Evolutionary conservation across 1,139 yeast genomes (phyloP).

Genomic region (Trichomonascaceae sp.): DNA sequence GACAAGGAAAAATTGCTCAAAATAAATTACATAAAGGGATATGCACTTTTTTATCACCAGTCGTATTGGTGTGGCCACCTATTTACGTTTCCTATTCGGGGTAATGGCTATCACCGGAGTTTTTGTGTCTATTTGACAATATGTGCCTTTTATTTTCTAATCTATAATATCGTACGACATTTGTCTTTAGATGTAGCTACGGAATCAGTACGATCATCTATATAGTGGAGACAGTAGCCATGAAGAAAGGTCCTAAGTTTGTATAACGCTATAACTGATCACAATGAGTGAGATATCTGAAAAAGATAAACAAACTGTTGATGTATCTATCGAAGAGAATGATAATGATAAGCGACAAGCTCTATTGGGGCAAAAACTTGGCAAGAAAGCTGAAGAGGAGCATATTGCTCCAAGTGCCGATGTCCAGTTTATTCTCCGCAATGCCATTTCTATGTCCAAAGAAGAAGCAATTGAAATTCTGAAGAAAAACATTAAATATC

Average conservation of each 20-base stretch:
- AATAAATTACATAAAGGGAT: no score
- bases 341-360: constrained; percentile 2
- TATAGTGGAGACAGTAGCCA: background rate
- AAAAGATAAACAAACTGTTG: background rate
- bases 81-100: no score
- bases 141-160: background rate
- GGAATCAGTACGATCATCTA: background rate
- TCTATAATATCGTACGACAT: background rate
- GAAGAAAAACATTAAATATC: constrained; percentile 36
- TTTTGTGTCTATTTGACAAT: background rate
- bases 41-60: no score
- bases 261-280: background rate
- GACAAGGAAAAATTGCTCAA: no score
- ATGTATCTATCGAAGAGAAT: background rate
- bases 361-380: constrained; percentile 3
- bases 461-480: constrained; percentile 42
- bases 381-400: constrained; percentile 11
- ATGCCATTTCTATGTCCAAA: constrained; percentile 25
- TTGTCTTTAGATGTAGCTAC: background rate
- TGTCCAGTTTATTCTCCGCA: constrained; percentile 22
- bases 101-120: no score
- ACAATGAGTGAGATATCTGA: background rate
- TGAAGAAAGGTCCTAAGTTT: background rate
- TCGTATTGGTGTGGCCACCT: no score
- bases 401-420: constrained; percentile 11